phyloP scores from a whole-genome alignment of 1,139 yeast genomes.

The Pichia sp. region DNA sequence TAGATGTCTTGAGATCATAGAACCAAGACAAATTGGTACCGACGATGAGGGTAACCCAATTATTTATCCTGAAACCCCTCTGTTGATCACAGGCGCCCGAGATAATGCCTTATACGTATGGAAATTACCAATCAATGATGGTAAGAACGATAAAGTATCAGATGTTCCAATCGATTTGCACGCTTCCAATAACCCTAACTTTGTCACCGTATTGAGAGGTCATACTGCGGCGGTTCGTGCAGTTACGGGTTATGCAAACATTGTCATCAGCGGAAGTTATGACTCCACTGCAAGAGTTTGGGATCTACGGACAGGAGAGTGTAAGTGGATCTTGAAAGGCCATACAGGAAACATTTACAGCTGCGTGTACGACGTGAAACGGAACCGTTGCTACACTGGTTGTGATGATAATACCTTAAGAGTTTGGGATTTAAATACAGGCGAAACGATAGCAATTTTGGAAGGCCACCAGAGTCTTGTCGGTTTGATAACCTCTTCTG shows the following conservation, averaged over 20 bases:
- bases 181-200: constrained; percentile 57
- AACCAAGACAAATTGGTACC: constrained; percentile 56
- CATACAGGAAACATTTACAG: constrained; percentile 86
- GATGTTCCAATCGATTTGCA: constrained; percentile 34
- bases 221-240: constrained; percentile 88
- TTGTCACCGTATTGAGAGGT: constrained; percentile 73
- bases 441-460: constrained; percentile 58
- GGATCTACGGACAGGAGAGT: constrained; percentile 73
- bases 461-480: constrained; percentile 89
- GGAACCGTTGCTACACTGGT: constrained; percentile 84
- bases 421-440: constrained; percentile 84
- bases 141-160: constrained; percentile 38
- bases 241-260: constrained; percentile 79
- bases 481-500: constrained; percentile 76
- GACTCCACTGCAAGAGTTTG: constrained; percentile 90
- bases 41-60: constrained; percentile 62
- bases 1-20: constrained; percentile 80
- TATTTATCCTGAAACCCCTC: constrained; percentile 57
- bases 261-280: constrained; percentile 84
- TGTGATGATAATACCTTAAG: constrained; percentile 86
- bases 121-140: constrained; percentile 66
- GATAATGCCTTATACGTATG: constrained; percentile 87
- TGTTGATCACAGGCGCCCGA: constrained; percentile 84
- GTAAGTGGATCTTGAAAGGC: constrained; percentile 71
- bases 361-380: constrained; percentile 71